Evolutionary conservation across 768 basidiomycete species (phyloP).

Genomic region (Gloeophyllum trabeum): DNA sequence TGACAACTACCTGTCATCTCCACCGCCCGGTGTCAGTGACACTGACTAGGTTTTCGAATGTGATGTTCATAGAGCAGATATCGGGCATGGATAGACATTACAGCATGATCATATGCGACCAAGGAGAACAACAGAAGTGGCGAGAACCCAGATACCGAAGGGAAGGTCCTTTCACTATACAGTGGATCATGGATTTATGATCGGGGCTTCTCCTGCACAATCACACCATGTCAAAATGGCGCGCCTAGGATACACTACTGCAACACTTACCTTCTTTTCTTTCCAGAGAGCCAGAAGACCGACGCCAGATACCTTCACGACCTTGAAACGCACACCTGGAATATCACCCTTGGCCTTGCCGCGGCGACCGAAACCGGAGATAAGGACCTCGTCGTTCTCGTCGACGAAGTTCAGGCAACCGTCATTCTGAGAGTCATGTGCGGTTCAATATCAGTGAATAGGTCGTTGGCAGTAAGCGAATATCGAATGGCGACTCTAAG

Average conservation of each 20-base stretch:
- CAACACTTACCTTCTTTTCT: conserved; percentile 83
- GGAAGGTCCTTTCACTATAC: too few species aligned
- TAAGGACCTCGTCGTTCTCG: conserved; percentile 99
- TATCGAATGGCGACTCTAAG: too few species aligned
- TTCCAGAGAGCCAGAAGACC: conserved; percentile 98
- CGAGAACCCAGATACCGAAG: too few species aligned
- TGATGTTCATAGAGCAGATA: too few species aligned
- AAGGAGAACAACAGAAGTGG: too few species aligned
- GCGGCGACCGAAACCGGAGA: conserved; percentile 99
- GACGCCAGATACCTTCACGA: conserved; percentile 99
- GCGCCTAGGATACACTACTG: not conserved
- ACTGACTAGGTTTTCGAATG: too few species aligned
- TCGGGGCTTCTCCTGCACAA: conserved; percentile 23
- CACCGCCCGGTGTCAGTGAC: too few species aligned
- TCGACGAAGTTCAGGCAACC: conserved; percentile 98
- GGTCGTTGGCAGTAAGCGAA: not conserved
- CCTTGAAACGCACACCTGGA: conserved; percentile 99
- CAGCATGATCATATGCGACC: too few species aligned
- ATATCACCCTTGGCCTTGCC: conserved; percentile 99
- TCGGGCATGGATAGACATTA: too few species aligned
- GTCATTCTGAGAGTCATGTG: conserved; percentile 51
- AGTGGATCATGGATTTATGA: conserved; percentile 12
- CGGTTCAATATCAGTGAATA: not conserved
- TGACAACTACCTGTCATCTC: too few species aligned
- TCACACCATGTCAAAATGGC: not conserved